phyloP scores from a whole-genome alignment of 768 basidiomycete genomes.

The Boletus rubropictus region DNA sequence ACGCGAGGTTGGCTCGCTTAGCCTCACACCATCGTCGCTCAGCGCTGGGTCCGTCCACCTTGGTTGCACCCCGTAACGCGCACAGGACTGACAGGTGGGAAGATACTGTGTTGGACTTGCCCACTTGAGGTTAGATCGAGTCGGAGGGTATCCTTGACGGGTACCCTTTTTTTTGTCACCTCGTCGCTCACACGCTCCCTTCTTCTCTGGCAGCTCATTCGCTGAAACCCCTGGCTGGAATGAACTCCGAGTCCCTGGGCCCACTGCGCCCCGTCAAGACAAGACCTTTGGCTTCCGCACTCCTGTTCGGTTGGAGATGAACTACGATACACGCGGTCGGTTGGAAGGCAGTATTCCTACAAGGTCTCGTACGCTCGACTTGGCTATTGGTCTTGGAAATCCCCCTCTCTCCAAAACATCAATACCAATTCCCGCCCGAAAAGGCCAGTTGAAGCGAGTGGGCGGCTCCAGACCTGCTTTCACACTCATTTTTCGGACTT shows the following conservation, averaged over 20 bases:
- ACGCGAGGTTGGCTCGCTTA: conserved; percentile 4
- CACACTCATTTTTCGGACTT: not conserved
- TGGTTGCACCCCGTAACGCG: conserved; percentile 4
- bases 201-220: conserved; percentile 8
- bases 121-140: conserved; percentile 8
- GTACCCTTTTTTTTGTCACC: conserved; percentile 6
- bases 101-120: conserved; percentile 6
- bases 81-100: conserved; percentile 7
- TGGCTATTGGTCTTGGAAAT: conserved; percentile 6
- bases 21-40: conserved; percentile 3
- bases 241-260: conserved; percentile 15
- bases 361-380: not conserved
- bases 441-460: not conserved
- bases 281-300: not conserved
- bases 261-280: conserved; percentile 7
- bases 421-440: not conserved
- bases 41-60: not conserved
- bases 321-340: conserved; percentile 22
- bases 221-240: conserved; percentile 2
- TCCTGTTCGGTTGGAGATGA: conserved; percentile 18
- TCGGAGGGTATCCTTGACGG: not conserved
- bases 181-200: conserved; percentile 26
- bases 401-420: not conserved
- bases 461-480: not conserved
- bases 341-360: conserved; percentile 12